Base-by-base conservation (phyloP, 495 filamentous ascomycete genomes). In the Penicillium flavigenum region DNA sequence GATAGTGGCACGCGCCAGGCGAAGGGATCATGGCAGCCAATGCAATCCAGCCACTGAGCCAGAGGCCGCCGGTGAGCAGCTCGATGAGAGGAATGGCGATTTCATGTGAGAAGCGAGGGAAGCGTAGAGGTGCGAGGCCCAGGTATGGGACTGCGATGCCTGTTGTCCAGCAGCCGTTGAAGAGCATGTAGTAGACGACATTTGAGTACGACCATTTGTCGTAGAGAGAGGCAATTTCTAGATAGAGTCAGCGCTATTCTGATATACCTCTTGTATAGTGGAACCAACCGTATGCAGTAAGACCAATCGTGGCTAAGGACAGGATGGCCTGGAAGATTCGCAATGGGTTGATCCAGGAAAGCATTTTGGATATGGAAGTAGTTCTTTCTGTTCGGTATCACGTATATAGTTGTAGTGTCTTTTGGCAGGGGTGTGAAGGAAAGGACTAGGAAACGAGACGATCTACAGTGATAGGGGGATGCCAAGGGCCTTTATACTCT, bases 1-100 rank as follows among this genome's bases (percentile, higher is more conserved):
- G 57, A 6, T 78, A 76, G 17, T 58, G 63, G 60, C 81, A 84
- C 43, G 69, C 26, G 4, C 57, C 54, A 8, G 80, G 59, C 26
- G 78, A 71, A 19, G 73, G 77, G 26, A 86, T 69, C 60, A 80
- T 75, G 11, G 81, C 84, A 2, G 86, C 87, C 6, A 89, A 65
- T 1, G 86, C 86, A 57, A 92, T 83, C 61, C 84, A 85, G 49
- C 87, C 87, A 1, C 81, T 82, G 59, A 92, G 88, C 89, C 89
- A 54, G 31, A 68, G 60, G 16, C 56, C 51, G 34, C 59, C 58
- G 36, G 65, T 68, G 19, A 66, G 16, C 3, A 68, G 27, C 12
- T 68, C 65, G 4, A 68, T 36, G 27, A 53, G 49, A 20, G 65
- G 65, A 26, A 68, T 68, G 19, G 58, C 65, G 31, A 82, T 68